These are phyloP conservation scores for Boletus sensibilis DNA, from an alignment of 768 basidiomycete species.

Conservation along the genomic window DNA sequence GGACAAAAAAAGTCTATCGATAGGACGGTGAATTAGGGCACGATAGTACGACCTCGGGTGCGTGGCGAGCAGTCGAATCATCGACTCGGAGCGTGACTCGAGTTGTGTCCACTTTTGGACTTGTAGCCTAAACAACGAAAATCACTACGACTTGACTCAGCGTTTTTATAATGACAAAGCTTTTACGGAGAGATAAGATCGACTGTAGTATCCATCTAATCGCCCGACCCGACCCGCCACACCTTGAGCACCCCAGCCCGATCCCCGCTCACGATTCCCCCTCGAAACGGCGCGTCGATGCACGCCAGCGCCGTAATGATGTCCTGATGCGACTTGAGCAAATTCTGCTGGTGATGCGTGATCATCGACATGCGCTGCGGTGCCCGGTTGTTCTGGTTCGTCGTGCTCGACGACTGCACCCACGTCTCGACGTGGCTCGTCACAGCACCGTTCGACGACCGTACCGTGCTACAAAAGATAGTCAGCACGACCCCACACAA, in stretches of 20 bases:
- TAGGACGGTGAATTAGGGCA: conserved; percentile 19
- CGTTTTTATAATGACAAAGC: too few species aligned
- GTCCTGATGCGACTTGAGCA: conserved; percentile 88
- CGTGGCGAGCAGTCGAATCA: conserved; percentile 34
- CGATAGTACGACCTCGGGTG: conserved; percentile 14
- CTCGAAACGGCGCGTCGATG: conserved; percentile 90
- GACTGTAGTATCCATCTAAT: conserved; percentile 20
- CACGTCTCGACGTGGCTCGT: conserved; percentile 66
- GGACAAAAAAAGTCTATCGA: conserved; percentile 6
- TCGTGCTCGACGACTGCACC: conserved; percentile 41
- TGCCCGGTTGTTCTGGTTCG: conserved; percentile 60
- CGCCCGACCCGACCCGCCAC: conserved; percentile 68
- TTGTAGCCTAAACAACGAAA: too few species aligned
- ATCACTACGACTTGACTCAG: too few species aligned
- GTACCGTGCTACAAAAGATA: conserved; percentile 28
- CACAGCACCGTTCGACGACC: conserved; percentile 41
- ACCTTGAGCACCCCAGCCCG: conserved; percentile 88
- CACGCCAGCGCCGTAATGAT: conserved; percentile 82
- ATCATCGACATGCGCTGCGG: conserved; percentile 76
- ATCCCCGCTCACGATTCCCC: conserved; percentile 91
- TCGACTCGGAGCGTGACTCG: conserved; percentile 25
- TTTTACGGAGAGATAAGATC: background rate
- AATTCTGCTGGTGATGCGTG: conserved; percentile 77
- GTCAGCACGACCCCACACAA: conserved; percentile 1
- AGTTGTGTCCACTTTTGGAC: conserved; percentile 26